phyloP scores from a whole-genome alignment of 805 yeast genomes.

The Yarrowia hollandica region DNA sequence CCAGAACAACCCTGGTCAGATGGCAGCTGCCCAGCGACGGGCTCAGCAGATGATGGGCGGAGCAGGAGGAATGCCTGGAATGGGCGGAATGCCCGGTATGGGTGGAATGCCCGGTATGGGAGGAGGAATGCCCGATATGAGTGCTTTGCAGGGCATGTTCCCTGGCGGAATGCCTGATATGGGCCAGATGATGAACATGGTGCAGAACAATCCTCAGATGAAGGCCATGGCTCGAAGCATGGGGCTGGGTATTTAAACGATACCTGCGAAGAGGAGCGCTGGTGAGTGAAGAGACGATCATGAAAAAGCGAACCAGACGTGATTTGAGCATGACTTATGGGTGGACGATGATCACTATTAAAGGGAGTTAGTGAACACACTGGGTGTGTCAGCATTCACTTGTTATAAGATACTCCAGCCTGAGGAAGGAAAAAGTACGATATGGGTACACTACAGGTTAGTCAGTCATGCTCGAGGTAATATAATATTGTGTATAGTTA shows the following conservation, averaged over 20 bases:
- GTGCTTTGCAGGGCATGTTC: slow-evolving; percentile 34
- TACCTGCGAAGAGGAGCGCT: too few relatives aligned
- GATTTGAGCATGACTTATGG: too few relatives aligned
- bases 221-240: slow-evolving; percentile 44
- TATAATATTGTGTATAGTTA: too few relatives aligned
- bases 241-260: slow-evolving; percentile 12
- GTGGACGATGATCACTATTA: too few relatives aligned
- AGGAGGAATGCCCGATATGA: slow-evolving; percentile 45
- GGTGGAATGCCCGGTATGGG: slow-evolving; percentile 54
- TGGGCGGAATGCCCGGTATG: slow-evolving; percentile 63
- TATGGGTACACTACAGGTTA: too few relatives aligned
- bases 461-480: too few relatives aligned
- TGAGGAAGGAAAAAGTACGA: too few relatives aligned
- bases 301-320: too few relatives aligned
- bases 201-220: slow-evolving; percentile 51
- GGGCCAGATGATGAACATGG: slow-evolving; percentile 62
- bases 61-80: slow-evolving; percentile 50
- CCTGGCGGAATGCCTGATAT: slow-evolving; percentile 67
- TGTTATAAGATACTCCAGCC: too few relatives aligned
- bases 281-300: too few relatives aligned
- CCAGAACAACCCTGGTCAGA: slow-evolving; percentile 43
- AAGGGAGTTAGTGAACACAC: too few relatives aligned
- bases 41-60: slow-evolving; percentile 51
- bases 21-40: slow-evolving; percentile 51
- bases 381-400: too few relatives aligned